Base-by-base conservation (phyloP, 306 rosid species). In the Medicago ruthenica region DNA sequence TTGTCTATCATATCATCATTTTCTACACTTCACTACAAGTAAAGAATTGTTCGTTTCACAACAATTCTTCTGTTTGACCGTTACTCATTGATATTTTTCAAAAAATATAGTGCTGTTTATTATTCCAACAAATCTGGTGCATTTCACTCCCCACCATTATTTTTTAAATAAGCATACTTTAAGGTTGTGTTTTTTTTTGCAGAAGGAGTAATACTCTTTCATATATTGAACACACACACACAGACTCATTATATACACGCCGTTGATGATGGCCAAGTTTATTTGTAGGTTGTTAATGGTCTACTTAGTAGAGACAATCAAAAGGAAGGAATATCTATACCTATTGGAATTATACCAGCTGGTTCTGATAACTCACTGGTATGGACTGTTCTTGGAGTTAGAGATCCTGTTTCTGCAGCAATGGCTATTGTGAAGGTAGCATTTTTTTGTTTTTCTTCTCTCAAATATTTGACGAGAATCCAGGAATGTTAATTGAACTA, bases 341-440 rank as follows among this genome's bases (percentile, higher is more conserved):
- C 99, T 31, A 95, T 95, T 85, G 99, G 99, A 82, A 95, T 95
- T 83, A 88, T 95, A 39, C 99, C 99, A 1, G 99, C 99, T 74
- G 99, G 99, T 73, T 95, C 99, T 64, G 99, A 95, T 86, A 95
- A 95, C 83, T 95, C 99, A 44, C 74, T 95, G 76, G 96, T 92
- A 83, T 92, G 99, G 97, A 95, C 99, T 79, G 99, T 95, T 83
- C 99, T 95, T 85, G 99, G 99, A 45, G 99, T 95, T 71, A 82
- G 96, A 83, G 99, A 95, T 86, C 97, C 97, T 10, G 78, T 92
- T 78, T 90, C 99, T 82, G 99, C 99, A 34, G 99, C 99, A 76
- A 92, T 95, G 89, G 92, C 99, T 67, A 95, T 95, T 81, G 96
- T 95, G 15, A 95, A 95, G 99, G 99, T 95, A 87, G 76, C 50